Evolutionary conservation across 164 flowering plant species (phyloP).

Genomic region (Umbellularia californica): DNA sequence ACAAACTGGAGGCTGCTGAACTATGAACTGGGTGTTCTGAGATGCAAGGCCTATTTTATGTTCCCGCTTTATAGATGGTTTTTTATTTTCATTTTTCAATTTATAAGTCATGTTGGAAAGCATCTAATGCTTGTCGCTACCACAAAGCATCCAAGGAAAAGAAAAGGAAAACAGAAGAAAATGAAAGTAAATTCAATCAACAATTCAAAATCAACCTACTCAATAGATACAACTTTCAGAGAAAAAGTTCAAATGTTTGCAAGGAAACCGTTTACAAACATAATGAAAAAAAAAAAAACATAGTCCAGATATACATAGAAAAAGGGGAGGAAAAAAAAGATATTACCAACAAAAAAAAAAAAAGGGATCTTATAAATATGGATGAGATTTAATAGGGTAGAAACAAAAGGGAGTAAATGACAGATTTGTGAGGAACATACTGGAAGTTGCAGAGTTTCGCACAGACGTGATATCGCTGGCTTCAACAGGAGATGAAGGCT

Average conservation of each 20-base stretch:
- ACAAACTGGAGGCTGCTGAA: too few species aligned
- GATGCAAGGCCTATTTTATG: too few species aligned
- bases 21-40: too few species aligned
- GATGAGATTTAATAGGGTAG: not conserved
- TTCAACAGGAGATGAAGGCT: slow-evolving; percentile 45
- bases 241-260: not conserved
- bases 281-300: not conserved
- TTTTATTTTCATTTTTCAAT: too few species aligned
- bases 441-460: slow-evolving; percentile 44
- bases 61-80: too few species aligned
- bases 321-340: too few species aligned
- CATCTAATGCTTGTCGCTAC: too few species aligned
- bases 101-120: too few species aligned
- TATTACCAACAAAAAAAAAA: not conserved
- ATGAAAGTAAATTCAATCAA: not conserved
- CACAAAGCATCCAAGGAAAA: not conserved
- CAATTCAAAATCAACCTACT: too few species aligned
- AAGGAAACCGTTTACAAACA: not conserved
- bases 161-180: not conserved
- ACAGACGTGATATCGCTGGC: slow-evolving; percentile 54
- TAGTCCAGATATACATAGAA: too few species aligned
- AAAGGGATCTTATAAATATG: not conserved
- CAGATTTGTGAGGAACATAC: slow-evolving; percentile 32
- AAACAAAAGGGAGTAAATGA: not conserved
- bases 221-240: not conserved